Percentiles rank a stretch among this genome's conserved stretches.
Conservation (phyloP, 345 rosid genomes). For the Salix caprea region DNA sequence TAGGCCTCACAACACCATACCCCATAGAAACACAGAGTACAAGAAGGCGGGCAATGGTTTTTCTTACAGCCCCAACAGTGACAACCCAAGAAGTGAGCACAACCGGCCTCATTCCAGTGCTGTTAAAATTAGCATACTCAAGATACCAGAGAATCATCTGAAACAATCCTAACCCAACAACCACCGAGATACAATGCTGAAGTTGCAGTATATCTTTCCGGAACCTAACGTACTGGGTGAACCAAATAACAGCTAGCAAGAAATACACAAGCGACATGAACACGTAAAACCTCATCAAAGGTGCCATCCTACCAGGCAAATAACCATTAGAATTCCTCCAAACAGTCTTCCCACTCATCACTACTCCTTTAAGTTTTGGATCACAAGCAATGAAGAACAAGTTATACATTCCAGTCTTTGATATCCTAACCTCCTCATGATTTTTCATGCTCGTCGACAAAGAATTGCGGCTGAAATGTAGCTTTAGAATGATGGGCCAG, state of each 20-base stretch:
- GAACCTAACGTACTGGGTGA: constrained; percentile 69
- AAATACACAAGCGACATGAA: constrained; percentile 67
- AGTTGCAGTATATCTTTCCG: constrained; percentile 82
- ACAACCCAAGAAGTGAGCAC: constrained; percentile 84
- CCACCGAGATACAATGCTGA: constrained; percentile 82
- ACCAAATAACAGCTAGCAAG: constrained; percentile 69
- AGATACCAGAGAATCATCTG: constrained; percentile 92
- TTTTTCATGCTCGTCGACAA: constrained; percentile 41
- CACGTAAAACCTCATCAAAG: constrained; percentile 73
- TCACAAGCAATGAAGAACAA: constrained; percentile 84
- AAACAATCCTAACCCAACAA: constrained; percentile 72
- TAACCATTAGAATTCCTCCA: constrained; percentile 95
- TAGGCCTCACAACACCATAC: constrained; percentile 92
- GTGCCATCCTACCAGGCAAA: constrained; percentile 98
- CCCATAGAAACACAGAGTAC: constrained; percentile 91
- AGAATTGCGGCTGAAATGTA: constrained; percentile 50
- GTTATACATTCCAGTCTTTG: constrained; percentile 85
- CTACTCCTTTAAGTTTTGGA: constrained; percentile 69
- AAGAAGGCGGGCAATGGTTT: constrained; percentile 69
- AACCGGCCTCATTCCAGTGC: constrained; percentile 71
- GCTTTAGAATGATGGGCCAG: constrained; percentile 76
- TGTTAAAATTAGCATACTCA: constrained; percentile 77
- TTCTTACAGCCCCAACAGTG: constrained; percentile 79
- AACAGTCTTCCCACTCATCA: constrained; percentile 82
- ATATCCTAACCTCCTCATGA: constrained; percentile 39